phyloP scores from a whole-genome alignment of 2,329 filamentous ascomycete genomes.

The Fusarium bactridioides region DNA sequence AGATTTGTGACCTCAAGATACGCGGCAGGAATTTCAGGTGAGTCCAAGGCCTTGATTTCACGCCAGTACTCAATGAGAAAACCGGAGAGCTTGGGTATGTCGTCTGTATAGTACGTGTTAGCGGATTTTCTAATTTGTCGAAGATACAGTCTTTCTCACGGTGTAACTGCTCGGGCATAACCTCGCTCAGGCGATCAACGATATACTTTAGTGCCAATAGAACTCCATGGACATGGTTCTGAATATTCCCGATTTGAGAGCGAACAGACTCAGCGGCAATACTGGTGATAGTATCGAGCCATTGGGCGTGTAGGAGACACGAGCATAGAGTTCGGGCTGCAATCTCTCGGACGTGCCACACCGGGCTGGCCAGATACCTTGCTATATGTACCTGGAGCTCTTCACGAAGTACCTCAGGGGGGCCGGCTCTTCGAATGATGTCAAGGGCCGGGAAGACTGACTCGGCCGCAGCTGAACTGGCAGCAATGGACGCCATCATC shows the following conservation, averaged over 20 bases:
- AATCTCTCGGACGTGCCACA: conserved; percentile 86
- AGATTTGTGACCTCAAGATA: conserved; percentile 58
- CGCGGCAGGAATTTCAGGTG: conserved; percentile 55
- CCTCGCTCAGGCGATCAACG: conserved; percentile 60
- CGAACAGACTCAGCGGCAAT: conserved; percentile 47
- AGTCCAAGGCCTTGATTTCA: conserved; percentile 37
- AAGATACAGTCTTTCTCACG: conserved; percentile 46
- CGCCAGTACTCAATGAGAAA: conserved; percentile 43
- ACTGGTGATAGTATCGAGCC: conserved; percentile 52
- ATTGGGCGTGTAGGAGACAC: conserved; percentile 62
- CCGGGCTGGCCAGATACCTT: conserved; percentile 70
- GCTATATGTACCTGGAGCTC: conserved; percentile 67
- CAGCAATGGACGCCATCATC: conserved; percentile 50
- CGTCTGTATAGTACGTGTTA: conserved; percentile 38
- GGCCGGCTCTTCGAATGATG: conserved; percentile 75
- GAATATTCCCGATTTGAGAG: conserved; percentile 41
- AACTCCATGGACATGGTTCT: conserved; percentile 67
- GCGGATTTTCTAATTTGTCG: background rate
- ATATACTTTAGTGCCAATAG: conserved; percentile 65
- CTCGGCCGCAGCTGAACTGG: conserved; percentile 60
- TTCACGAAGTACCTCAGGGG: conserved; percentile 64
- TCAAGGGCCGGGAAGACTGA: conserved; percentile 86
- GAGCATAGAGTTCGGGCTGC: conserved; percentile 76
- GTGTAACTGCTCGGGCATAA: conserved; percentile 53
- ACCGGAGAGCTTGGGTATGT: conserved; percentile 42